Evolutionary conservation across 139 green algal species (phyloP), one percentile per base, ranked within the genome.

Genomic region (Picochlorum costavermella): DNA sequence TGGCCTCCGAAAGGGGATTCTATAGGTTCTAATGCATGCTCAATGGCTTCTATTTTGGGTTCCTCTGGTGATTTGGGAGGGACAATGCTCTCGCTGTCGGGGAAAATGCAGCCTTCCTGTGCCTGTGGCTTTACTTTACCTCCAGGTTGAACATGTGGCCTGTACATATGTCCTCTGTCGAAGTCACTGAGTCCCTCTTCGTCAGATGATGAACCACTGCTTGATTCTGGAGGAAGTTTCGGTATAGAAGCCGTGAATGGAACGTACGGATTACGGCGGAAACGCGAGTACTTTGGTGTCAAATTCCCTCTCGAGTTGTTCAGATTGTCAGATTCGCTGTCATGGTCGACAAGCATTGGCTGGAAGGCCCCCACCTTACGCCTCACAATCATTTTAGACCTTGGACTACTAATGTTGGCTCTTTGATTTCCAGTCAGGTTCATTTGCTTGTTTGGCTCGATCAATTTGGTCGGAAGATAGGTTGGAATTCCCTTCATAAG

Each of bases 401-500:
- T 40, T 13, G 33, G 33, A 8, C 33, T 40, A 8, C 33, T 8
- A 40, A 40, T 40, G 33, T 6, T 40, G 11, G 9, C 11, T 40
- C 33, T 40, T 8, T 40, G 9, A 8, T 40, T 40, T 53, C 46
- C 46, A 10, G n/a, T 28, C 16, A 28, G 46, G 12, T 23, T 23
- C 46, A 23, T 53, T 20, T 28, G 16, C n/a, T 23, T 53, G 16
- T 23, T 53, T 53, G 46, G 46, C 17, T 20, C 46, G 12, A 23
- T 28, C 16, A 28, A 20, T 23, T 23, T 23, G 0, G 16, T 9
- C 36, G 69, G 70, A 45, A 76, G 29, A 8, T 50, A 30, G 2
- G 70, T 73, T n/a, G 70, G 70, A 48, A 76, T 64, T 2, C 70
- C 70, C 33, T 76, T 76, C 12, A 76, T 26, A 3, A 72, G 63